Evolutionary conservation across 1,139 yeast species (phyloP), one percentile per base, ranked within the genome.

Genomic region (Lizanozyma gosingica): DNA sequence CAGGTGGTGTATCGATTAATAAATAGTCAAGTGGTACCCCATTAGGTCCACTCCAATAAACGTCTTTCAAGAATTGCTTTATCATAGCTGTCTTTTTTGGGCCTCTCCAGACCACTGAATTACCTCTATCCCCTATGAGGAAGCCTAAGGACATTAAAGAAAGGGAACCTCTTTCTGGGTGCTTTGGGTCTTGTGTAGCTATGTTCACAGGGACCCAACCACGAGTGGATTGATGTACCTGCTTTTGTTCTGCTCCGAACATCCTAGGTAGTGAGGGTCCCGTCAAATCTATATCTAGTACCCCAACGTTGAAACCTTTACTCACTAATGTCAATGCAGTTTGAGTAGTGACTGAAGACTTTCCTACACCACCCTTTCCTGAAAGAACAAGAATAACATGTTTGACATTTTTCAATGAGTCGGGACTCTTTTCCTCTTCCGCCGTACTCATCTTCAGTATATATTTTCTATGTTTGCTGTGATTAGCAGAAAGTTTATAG

Each of bases 61-160:
- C 96, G 57, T 92, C 97, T 45, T 79, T 78, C 37, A 94, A 67
- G 55, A 94, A 90, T 60, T 94, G 99, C 43, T 92, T 75, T 36
- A 94, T 85, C 97, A 94, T 92, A 17, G 97, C 96, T 0, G 97
- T 90, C 57, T 94, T 94, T 60, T 90, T 88, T 2, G 99, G 98
- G 0, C 99, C 99, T 54, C 97, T 71, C 99, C 99, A 94, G 6
- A 92, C 97, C 29, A 94, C 94, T 16, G 95, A 80, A 52, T 83
- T 85, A 18, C 94, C 95, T 43, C 97, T 63, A 55, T 85, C 80
- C 15, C 83, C 82, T 8, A 92, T 60, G 37, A 94, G 59, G 54
- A 94, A 92, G 2, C 98, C 99, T n/a, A 94, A 63, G 3, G 96
- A 86, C 84, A 92, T 88, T 37, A 90, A 71, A 36, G 78, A 61